These are phyloP conservation scores for Chamaecyparis obtusa DNA, from an alignment of 75 land plant species.

Conservation along the genomic window DNA sequence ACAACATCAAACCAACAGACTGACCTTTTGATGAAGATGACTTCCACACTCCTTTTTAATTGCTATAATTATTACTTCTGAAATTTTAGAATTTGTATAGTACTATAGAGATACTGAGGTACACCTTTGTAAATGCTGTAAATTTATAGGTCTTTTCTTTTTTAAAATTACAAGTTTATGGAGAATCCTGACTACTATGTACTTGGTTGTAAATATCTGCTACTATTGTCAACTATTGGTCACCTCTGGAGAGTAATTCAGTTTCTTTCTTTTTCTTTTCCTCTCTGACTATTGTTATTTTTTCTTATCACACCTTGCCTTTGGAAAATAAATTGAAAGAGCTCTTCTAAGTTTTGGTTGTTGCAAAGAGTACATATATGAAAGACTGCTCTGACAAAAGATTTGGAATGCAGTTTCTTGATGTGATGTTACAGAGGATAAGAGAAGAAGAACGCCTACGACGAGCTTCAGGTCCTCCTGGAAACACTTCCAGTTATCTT, in stretches of 20 bases:
- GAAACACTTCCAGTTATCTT: slow-evolving; percentile 16
- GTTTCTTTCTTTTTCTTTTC: neutral
- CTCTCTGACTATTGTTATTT: neutral
- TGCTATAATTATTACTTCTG: neutral
- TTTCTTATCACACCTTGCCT: neutral
- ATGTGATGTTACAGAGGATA: slow-evolving; percentile 47
- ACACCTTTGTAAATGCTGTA: neutral
- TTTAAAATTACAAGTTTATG: neutral
- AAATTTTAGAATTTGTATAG: neutral
- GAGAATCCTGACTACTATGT: neutral
- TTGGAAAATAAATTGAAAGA: neutral
- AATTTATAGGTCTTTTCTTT: neutral
- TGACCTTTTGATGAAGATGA: neutral
- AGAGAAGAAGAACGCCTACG: slow-evolving; percentile 51
- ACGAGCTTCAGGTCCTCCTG: slow-evolving; percentile 30
- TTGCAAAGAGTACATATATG: neutral
- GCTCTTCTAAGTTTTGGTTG: neutral
- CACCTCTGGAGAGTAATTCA: neutral
- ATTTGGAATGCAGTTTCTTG: slow-evolving; percentile 29
- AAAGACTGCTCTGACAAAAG: slow-evolving; percentile 2
- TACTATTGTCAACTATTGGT: neutral
- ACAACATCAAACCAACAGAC: neutral
- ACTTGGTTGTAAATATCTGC: neutral
- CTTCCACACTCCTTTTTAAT: neutral
- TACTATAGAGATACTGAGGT: neutral